A percentile compares a stretch with the other conserved stretches of the same genome.
Evolutionary conservation across 257 asterid species (phyloP).

Genomic region (Capsicum chinense): DNA sequence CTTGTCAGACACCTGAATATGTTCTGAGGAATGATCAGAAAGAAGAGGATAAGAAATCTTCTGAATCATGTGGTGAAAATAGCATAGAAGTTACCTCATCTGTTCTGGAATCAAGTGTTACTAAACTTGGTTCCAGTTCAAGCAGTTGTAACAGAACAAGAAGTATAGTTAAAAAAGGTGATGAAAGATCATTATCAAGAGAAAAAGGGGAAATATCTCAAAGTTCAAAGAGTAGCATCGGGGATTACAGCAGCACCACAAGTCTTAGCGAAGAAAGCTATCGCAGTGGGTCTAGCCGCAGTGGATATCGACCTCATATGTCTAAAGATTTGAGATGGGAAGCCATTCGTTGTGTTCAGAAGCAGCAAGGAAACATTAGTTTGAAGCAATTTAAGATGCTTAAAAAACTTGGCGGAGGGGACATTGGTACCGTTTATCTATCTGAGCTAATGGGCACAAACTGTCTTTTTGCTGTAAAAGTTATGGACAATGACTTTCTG

Average conservation of each 20-base stretch:
- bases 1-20: constrained; percentile 45
- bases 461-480: constrained; percentile 78
- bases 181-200: constrained; percentile 58
- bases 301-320: constrained; percentile 83
- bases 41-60: constrained; percentile 42
- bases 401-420: constrained; percentile 85
- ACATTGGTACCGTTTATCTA: constrained; percentile 77
- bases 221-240: constrained; percentile 81
- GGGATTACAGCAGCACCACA: constrained; percentile 76
- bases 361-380: constrained; percentile 64
- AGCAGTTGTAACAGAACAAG: constrained; percentile 40
- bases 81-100: constrained; percentile 39
- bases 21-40: constrained; percentile 34
- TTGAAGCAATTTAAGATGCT: constrained; percentile 71
- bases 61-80: constrained; percentile 43
- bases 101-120: constrained; percentile 34
- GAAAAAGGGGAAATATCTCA: constrained; percentile 73
- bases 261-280: constrained; percentile 79
- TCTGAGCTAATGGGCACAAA: constrained; percentile 78
- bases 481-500: constrained; percentile 72
- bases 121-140: constrained; percentile 36
- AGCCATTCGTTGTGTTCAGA: constrained; percentile 66
- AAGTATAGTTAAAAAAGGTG: constrained; percentile 44
- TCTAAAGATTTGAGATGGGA: constrained; percentile 89
- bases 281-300: constrained; percentile 63